phyloP scores from a whole-genome alignment of 768 basidiomycete species.

The Podaxis sp. region DNA sequence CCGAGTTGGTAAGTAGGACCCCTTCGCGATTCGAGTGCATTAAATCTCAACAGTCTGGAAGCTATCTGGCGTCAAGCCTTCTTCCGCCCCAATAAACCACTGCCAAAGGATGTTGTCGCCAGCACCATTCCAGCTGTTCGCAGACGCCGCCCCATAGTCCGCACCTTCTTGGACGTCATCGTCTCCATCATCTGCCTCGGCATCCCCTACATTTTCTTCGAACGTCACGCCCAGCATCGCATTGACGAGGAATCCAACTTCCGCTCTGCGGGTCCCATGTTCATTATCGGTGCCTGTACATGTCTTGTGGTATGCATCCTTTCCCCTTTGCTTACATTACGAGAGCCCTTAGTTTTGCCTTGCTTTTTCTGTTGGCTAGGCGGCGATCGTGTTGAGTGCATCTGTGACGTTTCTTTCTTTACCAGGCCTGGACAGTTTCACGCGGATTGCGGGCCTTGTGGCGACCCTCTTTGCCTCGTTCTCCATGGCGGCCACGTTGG shows the following conservation, averaged over 20 bases:
- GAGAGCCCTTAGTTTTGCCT: slow-evolving; percentile 13
- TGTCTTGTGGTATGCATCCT: slow-evolving; percentile 53
- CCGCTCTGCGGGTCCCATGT: slow-evolving; percentile 47
- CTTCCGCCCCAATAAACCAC: slow-evolving; percentile 65
- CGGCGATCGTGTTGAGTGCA: slow-evolving; percentile 75
- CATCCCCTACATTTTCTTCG: slow-evolving; percentile 72
- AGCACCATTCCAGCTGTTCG: slow-evolving; percentile 22
- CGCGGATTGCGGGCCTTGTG: slow-evolving; percentile 62
- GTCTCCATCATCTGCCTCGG: slow-evolving; percentile 68
- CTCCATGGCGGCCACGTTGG: slow-evolving; percentile 64
- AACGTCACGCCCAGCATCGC: slow-evolving; percentile 42
- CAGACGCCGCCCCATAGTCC: slow-evolving; percentile 36
- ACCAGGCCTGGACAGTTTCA: slow-evolving; percentile 62
- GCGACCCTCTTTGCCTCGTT: slow-evolving; percentile 65
- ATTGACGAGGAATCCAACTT: slow-evolving; percentile 60
- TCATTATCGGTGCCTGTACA: slow-evolving; percentile 62
- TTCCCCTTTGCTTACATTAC: slow-evolving; percentile 1
- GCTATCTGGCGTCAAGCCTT: slow-evolving; percentile 69
- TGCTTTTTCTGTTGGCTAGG: slow-evolving; percentile 36
- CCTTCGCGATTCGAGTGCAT: too few species aligned
- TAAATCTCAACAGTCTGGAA: slow-evolving; percentile 14
- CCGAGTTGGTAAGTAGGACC: slow-evolving; percentile 50
- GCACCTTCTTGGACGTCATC: slow-evolving; percentile 52
- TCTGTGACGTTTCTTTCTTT: slow-evolving; percentile 80
- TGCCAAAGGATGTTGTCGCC: slow-evolving; percentile 47